Percentiles rank a stretch among this genome's conserved stretches.
phyloP scores from a whole-genome alignment of 768 basidiomycete genomes.

The Piloderma croceum region DNA sequence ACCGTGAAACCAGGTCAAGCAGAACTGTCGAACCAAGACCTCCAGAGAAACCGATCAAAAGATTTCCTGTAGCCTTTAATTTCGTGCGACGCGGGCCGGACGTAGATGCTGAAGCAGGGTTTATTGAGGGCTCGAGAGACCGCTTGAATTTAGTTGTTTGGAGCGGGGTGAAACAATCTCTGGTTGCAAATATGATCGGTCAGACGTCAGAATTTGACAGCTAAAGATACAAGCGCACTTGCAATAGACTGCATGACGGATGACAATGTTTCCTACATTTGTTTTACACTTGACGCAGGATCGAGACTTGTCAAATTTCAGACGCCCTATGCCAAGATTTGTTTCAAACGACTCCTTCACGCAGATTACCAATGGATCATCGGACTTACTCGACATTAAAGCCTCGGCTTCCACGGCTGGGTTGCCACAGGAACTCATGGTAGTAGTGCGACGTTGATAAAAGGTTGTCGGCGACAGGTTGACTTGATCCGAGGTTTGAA shows the following conservation, averaged over 20 bases:
- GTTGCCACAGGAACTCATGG: constrained; percentile 55
- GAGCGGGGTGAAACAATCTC: constrained; percentile 63
- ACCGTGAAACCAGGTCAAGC: constrained; percentile 58
- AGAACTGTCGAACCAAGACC: constrained; percentile 72
- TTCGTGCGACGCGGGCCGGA: constrained; percentile 52
- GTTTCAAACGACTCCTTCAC: background rate
- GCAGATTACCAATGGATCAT: background rate
- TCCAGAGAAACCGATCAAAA: constrained; percentile 72
- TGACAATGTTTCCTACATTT: constrained; percentile 58
- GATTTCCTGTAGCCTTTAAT: constrained; percentile 61
- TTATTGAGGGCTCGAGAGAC: constrained; percentile 55
- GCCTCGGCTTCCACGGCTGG: constrained; percentile 53
- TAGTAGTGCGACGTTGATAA: background rate
- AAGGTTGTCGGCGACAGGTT: too few species aligned
- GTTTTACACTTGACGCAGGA: constrained; percentile 72
- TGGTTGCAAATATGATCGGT: constrained; percentile 16
- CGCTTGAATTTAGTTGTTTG: constrained; percentile 60
- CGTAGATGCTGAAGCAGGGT: too few species aligned
- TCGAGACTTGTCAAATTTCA: constrained; percentile 62
- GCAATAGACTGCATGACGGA: constrained; percentile 82
- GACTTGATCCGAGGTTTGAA: too few species aligned
- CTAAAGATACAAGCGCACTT: constrained; percentile 41
- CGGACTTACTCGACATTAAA: constrained; percentile 59
- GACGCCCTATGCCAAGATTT: constrained; percentile 40
- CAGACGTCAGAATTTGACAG: constrained; percentile 2